Conservation (phyloP, 2,329 filamentous ascomycete species). For the Davidsoniella eucalypti region DNA sequence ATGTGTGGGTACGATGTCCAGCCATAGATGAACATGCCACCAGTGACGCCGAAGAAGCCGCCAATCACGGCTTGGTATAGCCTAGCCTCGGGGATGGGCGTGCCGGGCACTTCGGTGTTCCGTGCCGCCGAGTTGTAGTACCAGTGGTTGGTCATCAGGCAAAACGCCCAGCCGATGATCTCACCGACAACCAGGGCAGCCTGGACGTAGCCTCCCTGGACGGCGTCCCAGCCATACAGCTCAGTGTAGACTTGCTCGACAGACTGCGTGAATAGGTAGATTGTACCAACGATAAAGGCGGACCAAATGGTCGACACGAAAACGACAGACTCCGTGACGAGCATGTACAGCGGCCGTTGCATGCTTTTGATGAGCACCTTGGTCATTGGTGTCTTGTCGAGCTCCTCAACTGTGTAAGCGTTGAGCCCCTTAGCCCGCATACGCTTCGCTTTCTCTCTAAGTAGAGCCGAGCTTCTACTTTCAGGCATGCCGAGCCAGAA, state of each 20-base stretch:
- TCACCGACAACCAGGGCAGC: conserved; percentile 8
- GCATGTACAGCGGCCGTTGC: conserved; percentile 12
- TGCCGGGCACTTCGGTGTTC: conserved; percentile 21
- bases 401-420: conserved; percentile 8
- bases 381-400: conserved; percentile 5
- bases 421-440: conserved; percentile 5
- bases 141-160: conserved; percentile 17
- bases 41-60: conserved; percentile 15
- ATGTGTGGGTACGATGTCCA: conserved; percentile 28
- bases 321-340: conserved; percentile 30
- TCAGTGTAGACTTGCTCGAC: conserved; percentile 14
- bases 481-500: conserved; percentile 15
- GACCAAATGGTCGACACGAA: conserved; percentile 30
- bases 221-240: conserved; percentile 15
- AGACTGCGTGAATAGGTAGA: conserved; percentile 17
- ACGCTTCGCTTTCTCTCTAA: conserved; percentile 7
- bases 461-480: conserved; percentile 3
- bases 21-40: conserved; percentile 33
- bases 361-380: conserved; percentile 8
- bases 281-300: conserved; percentile 16
- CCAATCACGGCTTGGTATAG: conserved; percentile 12
- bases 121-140: conserved; percentile 25
- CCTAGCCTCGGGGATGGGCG: conserved; percentile 16
- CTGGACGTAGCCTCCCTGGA: conserved; percentile 11
- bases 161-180: conserved; percentile 13